These are phyloP conservation scores for Noccaea bulbosa DNA, from an alignment of 345 rosid species.

Conservation along the genomic window DNA sequence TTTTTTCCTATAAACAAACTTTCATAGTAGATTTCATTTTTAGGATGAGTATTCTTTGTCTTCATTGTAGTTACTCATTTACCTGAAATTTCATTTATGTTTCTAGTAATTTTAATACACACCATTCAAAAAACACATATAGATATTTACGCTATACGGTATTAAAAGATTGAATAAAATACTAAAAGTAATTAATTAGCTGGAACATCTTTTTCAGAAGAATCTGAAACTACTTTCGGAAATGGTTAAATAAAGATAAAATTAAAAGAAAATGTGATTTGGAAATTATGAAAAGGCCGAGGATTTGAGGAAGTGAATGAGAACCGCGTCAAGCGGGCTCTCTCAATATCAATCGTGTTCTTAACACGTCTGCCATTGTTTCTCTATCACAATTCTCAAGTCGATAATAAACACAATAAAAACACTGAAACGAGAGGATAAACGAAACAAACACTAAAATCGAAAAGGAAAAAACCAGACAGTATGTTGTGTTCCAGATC, in stretches of 20 bases:
- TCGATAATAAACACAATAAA: constrained; percentile 7
- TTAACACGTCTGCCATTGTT: constrained; percentile 23
- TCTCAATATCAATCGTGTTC: constrained; percentile 27
- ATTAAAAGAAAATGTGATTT: neutral
- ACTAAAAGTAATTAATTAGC: neutral
- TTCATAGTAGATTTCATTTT: too few relatives aligned
- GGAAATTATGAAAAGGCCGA: neutral
- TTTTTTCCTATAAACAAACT: too few relatives aligned
- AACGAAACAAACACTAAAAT: neutral
- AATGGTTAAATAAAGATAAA: neutral
- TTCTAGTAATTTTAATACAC: too few relatives aligned
- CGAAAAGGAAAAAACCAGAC: neutral
- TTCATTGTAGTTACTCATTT: too few relatives aligned
- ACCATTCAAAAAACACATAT: too few relatives aligned
- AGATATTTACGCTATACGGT: neutral
- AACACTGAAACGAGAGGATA: neutral
- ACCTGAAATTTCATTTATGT: too few relatives aligned
- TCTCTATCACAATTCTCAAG: constrained; percentile 1
- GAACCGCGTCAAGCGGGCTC: constrained; percentile 37
- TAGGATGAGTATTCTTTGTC: too few relatives aligned
- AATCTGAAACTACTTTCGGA: constrained; percentile 3
- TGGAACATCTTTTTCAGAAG: neutral
- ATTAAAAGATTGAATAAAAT: neutral
- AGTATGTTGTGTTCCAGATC: constrained; percentile 46
- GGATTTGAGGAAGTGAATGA: constrained; percentile 30